Evolutionary conservation across 176 grass and related monocot genomes (phyloP), one percentile per base, ranked within the genome.

Genomic region (Musa troglodytarum): DNA sequence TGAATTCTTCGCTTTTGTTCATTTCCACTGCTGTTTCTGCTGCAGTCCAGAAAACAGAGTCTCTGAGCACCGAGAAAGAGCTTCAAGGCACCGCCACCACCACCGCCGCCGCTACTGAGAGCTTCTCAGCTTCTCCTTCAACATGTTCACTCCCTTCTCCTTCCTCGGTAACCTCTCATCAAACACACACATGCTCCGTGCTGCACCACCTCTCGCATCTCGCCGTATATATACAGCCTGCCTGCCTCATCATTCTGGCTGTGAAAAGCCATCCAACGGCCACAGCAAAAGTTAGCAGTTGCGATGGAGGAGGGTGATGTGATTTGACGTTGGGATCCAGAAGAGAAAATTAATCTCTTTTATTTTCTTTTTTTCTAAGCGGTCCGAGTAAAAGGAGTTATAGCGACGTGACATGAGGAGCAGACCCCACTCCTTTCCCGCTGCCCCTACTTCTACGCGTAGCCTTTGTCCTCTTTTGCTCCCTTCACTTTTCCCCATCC

Each of bases 1-100:
- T 99, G 81, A 94, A 99, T 76, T 99, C 96, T 80, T 89, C 96
- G 68, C 83, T 88, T 78, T 95, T 99, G 53, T 82, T 85, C 96
- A 99, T 98, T 86, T 79, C 84, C 13, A 24, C 53, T 74, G n/a
- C 9, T 34, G 17, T 83, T 66, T 77, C 81, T 69, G 85, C 74
- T 76, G 71, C 83, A 72, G 76, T 77, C 25, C 78, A 49, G 53
- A 65, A 68, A 58, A 13, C 11, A n/a, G 63, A 16, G 13, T 15
- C 17, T 62, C 57, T 62, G 16, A 67, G 50, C 53, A 8, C 23
- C 16, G 15, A 24, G 13, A 10, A 15, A 50, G 11, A 25, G 43
- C 52, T 1, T 8, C 1, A 14, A 15, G 75, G 56, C 63, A 21
- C 49, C 34, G 34, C 34, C 29, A 34, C 29, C 29, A 34, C 29